These are phyloP conservation scores for Lithohypha guttulata DNA, from an alignment of 2,329 filamentous ascomycete genomes.

Conservation along the genomic window DNA sequence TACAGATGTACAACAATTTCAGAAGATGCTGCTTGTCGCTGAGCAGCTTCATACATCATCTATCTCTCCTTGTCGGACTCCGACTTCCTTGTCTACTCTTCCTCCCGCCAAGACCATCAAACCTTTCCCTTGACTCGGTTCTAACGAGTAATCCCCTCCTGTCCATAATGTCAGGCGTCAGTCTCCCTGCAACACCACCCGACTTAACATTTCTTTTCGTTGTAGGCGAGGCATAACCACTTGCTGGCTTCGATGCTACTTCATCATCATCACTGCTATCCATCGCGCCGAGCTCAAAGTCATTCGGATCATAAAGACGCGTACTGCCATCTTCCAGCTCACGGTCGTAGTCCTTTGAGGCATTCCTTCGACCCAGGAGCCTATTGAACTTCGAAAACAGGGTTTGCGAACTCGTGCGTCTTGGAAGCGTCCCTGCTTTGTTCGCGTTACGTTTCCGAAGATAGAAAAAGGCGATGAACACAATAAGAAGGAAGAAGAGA, in stretches of 20 bases:
- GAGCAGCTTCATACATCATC: not conserved
- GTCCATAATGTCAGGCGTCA: conserved; percentile 36
- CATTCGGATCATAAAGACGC: conserved; percentile 31
- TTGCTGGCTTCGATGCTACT: conserved; percentile 31
- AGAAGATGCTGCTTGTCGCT: too few species aligned
- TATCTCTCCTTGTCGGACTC: conserved; percentile 33
- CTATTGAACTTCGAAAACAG: conserved; percentile 25
- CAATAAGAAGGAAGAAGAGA: conserved; percentile 63
- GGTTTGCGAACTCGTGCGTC: conserved; percentile 15
- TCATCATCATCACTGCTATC: conserved; percentile 29
- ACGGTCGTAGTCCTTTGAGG: conserved; percentile 58
- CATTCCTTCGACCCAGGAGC: conserved; percentile 25
- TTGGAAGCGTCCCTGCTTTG: conserved; percentile 38
- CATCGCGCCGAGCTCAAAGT: conserved; percentile 66
- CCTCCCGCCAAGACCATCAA: conserved; percentile 48
- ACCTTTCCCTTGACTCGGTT: conserved; percentile 74
- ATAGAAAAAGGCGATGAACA: conserved; percentile 59
- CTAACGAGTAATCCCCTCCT: conserved; percentile 65
- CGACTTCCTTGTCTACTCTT: conserved; percentile 36
- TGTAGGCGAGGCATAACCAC: conserved; percentile 19
- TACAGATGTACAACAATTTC: too few species aligned
- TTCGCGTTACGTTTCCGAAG: conserved; percentile 52
- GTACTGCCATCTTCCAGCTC: conserved; percentile 64
- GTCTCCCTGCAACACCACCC: conserved; percentile 21
- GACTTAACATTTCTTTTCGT: conserved; percentile 26